Base-by-base conservation (phyloP, 768 basidiomycete genomes). In the Suillus subalutaceus region DNA sequence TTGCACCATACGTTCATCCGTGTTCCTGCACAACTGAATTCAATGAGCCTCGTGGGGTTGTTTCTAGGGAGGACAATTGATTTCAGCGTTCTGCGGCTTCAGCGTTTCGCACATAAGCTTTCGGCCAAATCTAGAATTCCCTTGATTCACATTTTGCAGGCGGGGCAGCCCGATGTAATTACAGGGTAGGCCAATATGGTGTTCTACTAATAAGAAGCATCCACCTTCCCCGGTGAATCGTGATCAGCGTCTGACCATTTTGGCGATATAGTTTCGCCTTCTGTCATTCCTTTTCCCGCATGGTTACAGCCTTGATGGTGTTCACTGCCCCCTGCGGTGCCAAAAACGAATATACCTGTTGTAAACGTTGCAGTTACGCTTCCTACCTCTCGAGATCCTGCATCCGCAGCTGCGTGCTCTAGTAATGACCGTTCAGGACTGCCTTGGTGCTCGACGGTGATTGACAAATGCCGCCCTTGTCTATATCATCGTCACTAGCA, bases 381-480 rank as follows among this genome's bases (percentile, higher is more conserved):
- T n/a, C n/a, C 44, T 23, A 23, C 48, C n/a, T 50, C 12, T 23
- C 50, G 13, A 52, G 50, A 15, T 15, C 23, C 12, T 52, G 6
- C 13, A 16, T 52, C 6, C 13, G 23, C 23, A 52, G 50, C 50
- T 52, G 23, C 50, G 23, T 52, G 23, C 23, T 26, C 13, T 15
- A 52, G 15, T 52, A 52, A 52, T 52, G 23, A 52, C 50, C 50
- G 50, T 15, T 52, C 50, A 52, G 50, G 50, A 26, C 50, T 26
- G 13, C 23, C 50, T 7, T 26, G 13, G 50, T 52, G 50, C 23
- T 13, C 50, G 3, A 30, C 50, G 50, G 50, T 52, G 15, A 52
- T 52, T 52, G 50, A 30, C 23, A 52, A 52, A 26, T 23, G 23
- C 48, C 48, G 48, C 5, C 23, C 48, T 50, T 50, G 12, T 23